Conservation (phyloP, 768 basidiomycete genomes). For the Russula sp. region DNA sequence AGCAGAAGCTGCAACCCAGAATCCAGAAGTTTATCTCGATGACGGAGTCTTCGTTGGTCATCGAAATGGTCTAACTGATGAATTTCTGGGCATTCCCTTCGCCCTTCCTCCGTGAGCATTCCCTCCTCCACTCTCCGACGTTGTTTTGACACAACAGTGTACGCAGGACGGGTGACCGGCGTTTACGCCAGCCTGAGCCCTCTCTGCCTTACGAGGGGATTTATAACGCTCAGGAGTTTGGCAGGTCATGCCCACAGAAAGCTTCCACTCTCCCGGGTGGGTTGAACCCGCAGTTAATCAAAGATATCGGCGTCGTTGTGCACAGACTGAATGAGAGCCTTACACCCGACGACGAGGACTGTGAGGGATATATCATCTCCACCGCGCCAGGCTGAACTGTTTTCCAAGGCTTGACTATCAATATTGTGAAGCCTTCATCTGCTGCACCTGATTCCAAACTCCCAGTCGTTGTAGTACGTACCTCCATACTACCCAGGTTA, state of each 20-base stretch:
- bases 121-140: too few relatives aligned
- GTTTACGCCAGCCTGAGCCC: conserved; percentile 31
- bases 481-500: not conserved
- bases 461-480: conserved; percentile 25
- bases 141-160: not conserved
- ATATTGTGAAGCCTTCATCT: too few relatives aligned
- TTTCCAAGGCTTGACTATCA: too few relatives aligned
- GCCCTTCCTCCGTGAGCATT: conserved; percentile 33
- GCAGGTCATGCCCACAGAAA: conserved; percentile 26
- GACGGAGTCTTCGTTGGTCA: conserved; percentile 28
- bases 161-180: conserved; percentile 29
- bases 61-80: conserved; percentile 22
- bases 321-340: not conserved
- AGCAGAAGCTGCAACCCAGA: not conserved
- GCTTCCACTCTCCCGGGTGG: conserved; percentile 8
- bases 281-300: not conserved
- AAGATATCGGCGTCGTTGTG: not conserved
- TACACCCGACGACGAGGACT: conserved; percentile 21
- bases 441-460: conserved; percentile 11
- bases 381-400: not conserved
- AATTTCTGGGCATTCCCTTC: conserved; percentile 39
- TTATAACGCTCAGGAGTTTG: conserved; percentile 20
- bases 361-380: conserved; percentile 12
- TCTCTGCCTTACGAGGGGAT: conserved; percentile 16
- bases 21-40: conserved; percentile 25